Evolutionary conservation across 257 asterid genomes (phyloP).

Genomic region (Nicotiana noctiflora): DNA sequence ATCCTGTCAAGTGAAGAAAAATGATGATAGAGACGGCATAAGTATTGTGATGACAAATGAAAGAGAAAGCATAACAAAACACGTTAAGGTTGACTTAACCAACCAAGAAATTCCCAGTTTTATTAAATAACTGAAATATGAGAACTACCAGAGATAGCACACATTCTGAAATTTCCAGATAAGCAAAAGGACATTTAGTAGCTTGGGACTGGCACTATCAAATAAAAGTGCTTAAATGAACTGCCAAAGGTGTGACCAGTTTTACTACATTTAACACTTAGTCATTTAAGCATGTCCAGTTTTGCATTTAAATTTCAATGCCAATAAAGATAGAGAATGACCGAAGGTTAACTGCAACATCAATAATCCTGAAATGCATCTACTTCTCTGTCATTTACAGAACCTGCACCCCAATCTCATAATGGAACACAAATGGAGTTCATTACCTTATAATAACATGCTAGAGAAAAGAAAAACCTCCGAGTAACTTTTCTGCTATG

Average conservation of each 20-base stretch:
- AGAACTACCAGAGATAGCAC: not conserved
- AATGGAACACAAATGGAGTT: not conserved
- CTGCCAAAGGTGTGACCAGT: not conserved
- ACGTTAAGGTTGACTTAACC: not conserved
- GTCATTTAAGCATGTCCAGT: not conserved
- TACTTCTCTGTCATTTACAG: not conserved
- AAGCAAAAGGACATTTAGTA: not conserved
- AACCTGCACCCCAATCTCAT: not conserved
- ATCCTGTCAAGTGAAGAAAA: constrained; percentile 38
- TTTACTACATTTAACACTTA: not conserved
- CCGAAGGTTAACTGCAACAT: not conserved
- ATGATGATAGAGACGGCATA: not conserved
- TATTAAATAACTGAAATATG: not conserved
- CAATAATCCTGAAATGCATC: not conserved
- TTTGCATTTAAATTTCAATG: not conserved
- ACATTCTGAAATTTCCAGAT: not conserved
- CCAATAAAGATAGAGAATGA: not conserved
- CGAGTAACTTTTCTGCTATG: not conserved
- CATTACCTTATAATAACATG: not conserved
- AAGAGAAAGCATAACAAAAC: not conserved
- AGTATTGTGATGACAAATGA: not conserved
- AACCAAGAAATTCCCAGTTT: not conserved
- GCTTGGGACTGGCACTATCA: not conserved
- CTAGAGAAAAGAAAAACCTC: not conserved
- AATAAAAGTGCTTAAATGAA: not conserved